Base-by-base conservation (phyloP, 2,329 filamentous ascomycete genomes). In the Microsporum ferrugineum region DNA sequence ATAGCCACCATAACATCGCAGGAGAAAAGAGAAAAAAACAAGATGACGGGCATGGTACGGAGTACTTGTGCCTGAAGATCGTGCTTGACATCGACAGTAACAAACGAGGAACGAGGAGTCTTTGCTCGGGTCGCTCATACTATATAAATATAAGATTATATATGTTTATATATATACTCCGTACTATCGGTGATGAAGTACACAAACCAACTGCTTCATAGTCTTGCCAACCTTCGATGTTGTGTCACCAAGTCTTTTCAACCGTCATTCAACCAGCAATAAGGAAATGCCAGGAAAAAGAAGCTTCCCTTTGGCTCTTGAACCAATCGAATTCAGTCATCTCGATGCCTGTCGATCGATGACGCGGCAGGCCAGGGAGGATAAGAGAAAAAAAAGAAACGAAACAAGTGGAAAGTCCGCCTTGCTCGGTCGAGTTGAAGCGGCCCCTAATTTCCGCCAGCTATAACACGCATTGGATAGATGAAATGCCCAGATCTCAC, bases 271-370 rank as follows among this genome's bases (percentile, higher is more conserved):
- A 5, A 36, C 5, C 5, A 1, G 39, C 6, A 43, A 43, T n/a
- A 43, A 43, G 39, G 4, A 43, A 43, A 2, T 5, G 17, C n/a
- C 17, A 43, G 17, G 12, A 43, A 43, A 47, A 47, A 47, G n/a
- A 47, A 31, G 49, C 49, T 33, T n/a, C n/a, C 29, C 27, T 53
- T 47, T n/a, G 43, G n/a, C 43, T 2, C 49, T 53, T 27, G 27
- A 33, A 14, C 27, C 27, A 53, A n/a, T 31, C 27, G 8, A 53
- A 34, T 27, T 33, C 49, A 10, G 49, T 27, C 49, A 53, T 53
- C 27, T 53, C 31, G 49, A 53, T 53, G 49, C 49, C 49, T 53
- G 49, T 34, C 49, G 49, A 53, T 53, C 49, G 49, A 53, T 53
- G 49, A 53, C 49, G 49, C 49, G 49, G 49, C 49, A 53, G 49